phyloP scores from a whole-genome alignment of 2,329 filamentous ascomycete species.

The Colletotrichum spinosum region DNA sequence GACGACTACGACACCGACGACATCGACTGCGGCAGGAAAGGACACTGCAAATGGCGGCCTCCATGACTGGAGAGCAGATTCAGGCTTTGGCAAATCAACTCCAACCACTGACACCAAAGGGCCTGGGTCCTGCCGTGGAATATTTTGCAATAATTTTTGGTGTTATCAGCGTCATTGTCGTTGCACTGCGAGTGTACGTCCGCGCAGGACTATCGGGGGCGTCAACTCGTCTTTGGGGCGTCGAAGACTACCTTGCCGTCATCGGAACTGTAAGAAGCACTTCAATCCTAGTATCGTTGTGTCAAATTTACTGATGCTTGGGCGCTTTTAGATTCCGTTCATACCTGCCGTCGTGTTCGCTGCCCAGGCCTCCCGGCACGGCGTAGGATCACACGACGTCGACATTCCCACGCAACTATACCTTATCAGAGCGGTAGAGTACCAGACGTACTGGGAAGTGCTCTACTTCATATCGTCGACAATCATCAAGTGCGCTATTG shows the following conservation, averaged over 20 bases:
- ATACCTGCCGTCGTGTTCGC: slow-evolving; percentile 25
- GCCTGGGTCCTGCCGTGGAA: slow-evolving; percentile 11
- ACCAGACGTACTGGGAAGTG: slow-evolving; percentile 21
- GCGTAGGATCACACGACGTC: slow-evolving; percentile 18
- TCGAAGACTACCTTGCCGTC: slow-evolving; percentile 1
- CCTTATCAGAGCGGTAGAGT: slow-evolving; percentile 20
- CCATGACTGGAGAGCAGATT: slow-evolving; percentile 20
- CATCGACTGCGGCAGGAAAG: neutral
- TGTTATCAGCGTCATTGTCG: slow-evolving; percentile 5
- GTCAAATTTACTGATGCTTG: too few relatives aligned
- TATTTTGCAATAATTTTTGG: slow-evolving; percentile 16
- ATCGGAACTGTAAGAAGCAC: slow-evolving; percentile 2
- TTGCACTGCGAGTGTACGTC: slow-evolving; percentile 12
- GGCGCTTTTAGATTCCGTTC: slow-evolving; percentile 1
- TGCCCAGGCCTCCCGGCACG: slow-evolving; percentile 9
- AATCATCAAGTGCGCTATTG: slow-evolving; percentile 41
- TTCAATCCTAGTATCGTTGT: neutral
- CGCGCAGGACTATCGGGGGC: slow-evolving; percentile 23
- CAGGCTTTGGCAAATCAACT: slow-evolving; percentile 8
- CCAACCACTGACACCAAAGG: slow-evolving; percentile 8
- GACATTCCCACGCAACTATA: slow-evolving; percentile 16
- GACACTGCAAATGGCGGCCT: neutral
- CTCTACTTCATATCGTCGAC: slow-evolving; percentile 41
- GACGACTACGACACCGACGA: neutral
- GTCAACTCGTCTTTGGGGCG: slow-evolving; percentile 15